These are phyloP conservation scores for Excoecaria agallocha DNA, from an alignment of 345 rosid species.

Conservation along the genomic window DNA sequence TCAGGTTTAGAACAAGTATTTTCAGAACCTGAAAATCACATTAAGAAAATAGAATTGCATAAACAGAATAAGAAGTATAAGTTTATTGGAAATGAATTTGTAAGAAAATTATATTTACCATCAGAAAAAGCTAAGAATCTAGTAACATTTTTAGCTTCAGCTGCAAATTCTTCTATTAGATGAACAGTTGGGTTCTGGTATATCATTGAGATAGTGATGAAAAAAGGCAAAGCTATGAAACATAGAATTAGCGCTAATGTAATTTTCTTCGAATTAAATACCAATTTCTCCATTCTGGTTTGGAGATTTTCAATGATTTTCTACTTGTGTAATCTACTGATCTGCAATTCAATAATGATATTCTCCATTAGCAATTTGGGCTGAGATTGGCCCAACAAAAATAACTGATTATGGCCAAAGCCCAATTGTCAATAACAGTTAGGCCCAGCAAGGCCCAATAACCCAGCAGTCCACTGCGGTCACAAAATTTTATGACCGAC, in stretches of 20 bases:
- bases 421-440: no score
- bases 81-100: neutral
- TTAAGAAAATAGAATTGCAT: neutral
- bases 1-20: neutral
- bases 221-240: conserved; percentile 3
- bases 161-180: neutral
- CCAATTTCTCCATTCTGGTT: neutral
- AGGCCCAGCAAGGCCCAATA: no score
- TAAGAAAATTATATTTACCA: neutral
- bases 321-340: neutral
- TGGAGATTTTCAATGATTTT: neutral
- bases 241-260: neutral
- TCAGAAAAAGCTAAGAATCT: neutral
- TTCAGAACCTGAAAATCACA: conserved; percentile 6
- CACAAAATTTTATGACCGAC: no score
- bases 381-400: no score
- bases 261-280: neutral
- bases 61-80: neutral
- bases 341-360: no score
- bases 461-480: no score
- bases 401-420: no score
- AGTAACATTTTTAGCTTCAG: neutral
- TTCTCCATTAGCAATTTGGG: no score
- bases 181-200: neutral
- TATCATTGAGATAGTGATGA: neutral